Percentiles rank a stretch among this genome's conserved stretches.
Conservation (phyloP, 108 stramenopile species). For the Cylindrotheca fusiformis region DNA sequence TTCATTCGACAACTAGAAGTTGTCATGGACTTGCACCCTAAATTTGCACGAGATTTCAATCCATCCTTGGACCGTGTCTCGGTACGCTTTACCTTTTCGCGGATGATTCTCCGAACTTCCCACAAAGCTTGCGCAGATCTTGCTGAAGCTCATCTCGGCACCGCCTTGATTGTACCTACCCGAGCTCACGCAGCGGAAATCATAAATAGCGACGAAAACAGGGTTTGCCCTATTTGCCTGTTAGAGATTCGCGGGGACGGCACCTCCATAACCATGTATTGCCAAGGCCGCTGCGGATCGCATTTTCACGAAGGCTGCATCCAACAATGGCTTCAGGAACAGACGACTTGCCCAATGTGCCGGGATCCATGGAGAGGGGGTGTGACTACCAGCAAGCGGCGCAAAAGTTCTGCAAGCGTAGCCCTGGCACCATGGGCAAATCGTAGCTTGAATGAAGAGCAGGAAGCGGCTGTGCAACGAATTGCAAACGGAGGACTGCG, state of each 20-base stretch:
- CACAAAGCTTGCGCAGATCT: conserved; percentile 24
- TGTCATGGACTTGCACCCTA: conserved; percentile 27
- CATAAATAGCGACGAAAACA: not conserved
- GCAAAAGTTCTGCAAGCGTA: too few relatives aligned
- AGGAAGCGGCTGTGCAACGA: conserved; percentile 38
- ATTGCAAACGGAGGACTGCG: conserved; percentile 29
- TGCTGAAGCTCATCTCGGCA: conserved; percentile 8
- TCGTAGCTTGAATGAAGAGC: conserved; percentile 46
- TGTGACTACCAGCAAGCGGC: too few relatives aligned
- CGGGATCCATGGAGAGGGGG: too few relatives aligned
- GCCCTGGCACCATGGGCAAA: conserved; percentile 30
- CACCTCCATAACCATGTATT: too few relatives aligned
- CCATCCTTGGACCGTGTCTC: conserved; percentile 33
- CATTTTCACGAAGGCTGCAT: not conserved
- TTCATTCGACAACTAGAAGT: conserved; percentile 30
- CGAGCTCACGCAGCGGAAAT: not conserved
- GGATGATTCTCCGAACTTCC: conserved; percentile 44
- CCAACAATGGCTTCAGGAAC: not conserved
- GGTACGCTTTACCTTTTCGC: conserved; percentile 58
- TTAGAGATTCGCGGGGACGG: too few relatives aligned
- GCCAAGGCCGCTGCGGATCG: too few relatives aligned
- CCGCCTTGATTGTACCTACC: conserved; percentile 22
- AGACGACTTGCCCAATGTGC: too few relatives aligned
- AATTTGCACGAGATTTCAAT: conserved; percentile 31
- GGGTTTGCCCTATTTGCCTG: too few relatives aligned